These are phyloP conservation scores for Talaromyces sp. DNA, from an alignment of 2,329 filamentous ascomycete species.

Conservation along the genomic window DNA sequence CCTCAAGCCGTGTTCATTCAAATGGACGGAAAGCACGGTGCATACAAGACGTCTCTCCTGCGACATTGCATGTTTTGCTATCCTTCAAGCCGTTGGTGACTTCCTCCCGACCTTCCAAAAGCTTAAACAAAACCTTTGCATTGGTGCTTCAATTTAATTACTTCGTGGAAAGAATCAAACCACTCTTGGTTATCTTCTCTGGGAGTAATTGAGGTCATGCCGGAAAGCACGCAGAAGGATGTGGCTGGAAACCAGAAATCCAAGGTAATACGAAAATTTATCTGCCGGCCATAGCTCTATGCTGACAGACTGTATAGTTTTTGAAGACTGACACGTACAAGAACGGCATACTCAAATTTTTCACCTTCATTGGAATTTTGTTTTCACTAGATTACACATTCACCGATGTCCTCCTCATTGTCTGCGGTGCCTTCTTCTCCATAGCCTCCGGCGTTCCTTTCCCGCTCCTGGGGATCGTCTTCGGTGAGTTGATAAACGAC, in stretches of 20 bases:
- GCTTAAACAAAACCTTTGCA: too few species aligned
- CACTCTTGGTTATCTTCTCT: too few species aligned
- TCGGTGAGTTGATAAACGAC: slow-evolving; percentile 36
- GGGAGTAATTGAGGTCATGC: background rate
- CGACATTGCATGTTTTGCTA: background rate
- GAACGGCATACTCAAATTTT: background rate
- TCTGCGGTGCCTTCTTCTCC: slow-evolving; percentile 20
- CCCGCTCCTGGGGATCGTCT: slow-evolving; percentile 34
- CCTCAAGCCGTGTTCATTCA: background rate
- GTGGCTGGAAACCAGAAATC: background rate
- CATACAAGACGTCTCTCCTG: background rate
- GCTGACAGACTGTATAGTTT: background rate
- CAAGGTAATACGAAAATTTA: background rate
- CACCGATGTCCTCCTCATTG: slow-evolving; percentile 13
- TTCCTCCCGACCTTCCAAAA: too few species aligned
- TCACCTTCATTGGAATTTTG: background rate
- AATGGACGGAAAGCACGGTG: background rate
- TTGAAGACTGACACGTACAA: background rate
- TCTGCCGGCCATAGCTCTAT: background rate
- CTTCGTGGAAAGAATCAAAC: too few species aligned
- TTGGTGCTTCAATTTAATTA: too few species aligned
- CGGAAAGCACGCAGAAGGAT: background rate
- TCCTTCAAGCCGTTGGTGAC: background rate
- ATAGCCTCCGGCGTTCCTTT: slow-evolving; percentile 33
- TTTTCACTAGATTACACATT: slow-evolving; percentile 14